Conservation (phyloP, 768 basidiomycete genomes). For the Suillus plorans region DNA sequence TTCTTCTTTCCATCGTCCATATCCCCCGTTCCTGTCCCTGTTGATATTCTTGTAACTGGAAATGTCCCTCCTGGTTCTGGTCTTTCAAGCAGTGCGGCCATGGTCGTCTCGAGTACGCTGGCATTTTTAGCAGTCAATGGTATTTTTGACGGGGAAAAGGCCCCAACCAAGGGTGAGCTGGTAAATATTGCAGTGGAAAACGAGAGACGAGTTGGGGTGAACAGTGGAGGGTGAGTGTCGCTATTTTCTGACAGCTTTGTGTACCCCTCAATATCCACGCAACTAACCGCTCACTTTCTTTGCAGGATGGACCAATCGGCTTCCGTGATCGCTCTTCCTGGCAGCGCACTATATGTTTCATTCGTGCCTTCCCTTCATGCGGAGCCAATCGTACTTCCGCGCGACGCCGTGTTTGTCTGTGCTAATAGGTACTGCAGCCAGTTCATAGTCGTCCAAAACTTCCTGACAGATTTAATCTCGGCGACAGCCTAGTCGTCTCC, state of each 20-base stretch:
- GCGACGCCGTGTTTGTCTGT: constrained; percentile 24
- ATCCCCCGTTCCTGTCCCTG: constrained; percentile 46
- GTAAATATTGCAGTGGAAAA: constrained; percentile 82
- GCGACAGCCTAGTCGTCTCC: constrained; percentile 56
- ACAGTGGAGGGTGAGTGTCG: constrained; percentile 66
- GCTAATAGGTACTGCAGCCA: constrained; percentile 18
- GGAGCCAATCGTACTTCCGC: constrained; percentile 64
- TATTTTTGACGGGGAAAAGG: constrained; percentile 39
- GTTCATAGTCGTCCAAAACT: constrained; percentile 70
- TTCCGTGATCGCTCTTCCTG: constrained; percentile 72
- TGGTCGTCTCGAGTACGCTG: constrained; percentile 86
- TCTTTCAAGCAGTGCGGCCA: constrained; percentile 83
- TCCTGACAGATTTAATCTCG: constrained; percentile 35
- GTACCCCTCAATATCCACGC: not conserved
- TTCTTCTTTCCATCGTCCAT: constrained; percentile 42
- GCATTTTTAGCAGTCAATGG: constrained; percentile 78
- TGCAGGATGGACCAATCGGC: constrained; percentile 89
- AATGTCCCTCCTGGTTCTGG: constrained; percentile 87
- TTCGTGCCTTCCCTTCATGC: constrained; percentile 78
- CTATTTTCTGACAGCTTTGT: not conserved
- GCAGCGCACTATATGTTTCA: constrained; percentile 73
- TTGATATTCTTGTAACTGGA: constrained; percentile 78
- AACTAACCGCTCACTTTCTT: constrained; percentile 9
- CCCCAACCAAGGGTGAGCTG: constrained; percentile 60
- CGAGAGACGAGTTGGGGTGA: constrained; percentile 82